Evolutionary conservation across 1,284 basidiomycete genomes (phyloP).

Genomic region (Porphyrellus sp.): DNA sequence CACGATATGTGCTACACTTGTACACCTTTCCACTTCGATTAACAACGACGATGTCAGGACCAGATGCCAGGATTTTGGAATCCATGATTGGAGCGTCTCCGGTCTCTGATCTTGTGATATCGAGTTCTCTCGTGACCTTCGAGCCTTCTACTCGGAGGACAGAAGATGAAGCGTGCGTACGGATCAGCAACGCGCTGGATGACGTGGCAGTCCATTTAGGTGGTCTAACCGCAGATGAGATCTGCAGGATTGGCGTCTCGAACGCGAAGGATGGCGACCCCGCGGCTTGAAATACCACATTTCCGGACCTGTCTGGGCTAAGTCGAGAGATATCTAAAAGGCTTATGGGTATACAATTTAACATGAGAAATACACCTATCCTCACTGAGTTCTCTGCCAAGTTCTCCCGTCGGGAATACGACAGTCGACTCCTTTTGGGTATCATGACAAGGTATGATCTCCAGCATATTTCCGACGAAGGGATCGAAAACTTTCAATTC

Average conservation of each 20-base stretch:
- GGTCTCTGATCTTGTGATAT: slow-evolving; percentile 40
- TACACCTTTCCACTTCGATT: slow-evolving; percentile 49
- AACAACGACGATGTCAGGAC: slow-evolving; percentile 38
- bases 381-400: slow-evolving; percentile 58
- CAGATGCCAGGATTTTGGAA: slow-evolving; percentile 36
- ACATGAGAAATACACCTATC: slow-evolving; percentile 3
- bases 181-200: slow-evolving; percentile 31
- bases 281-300: slow-evolving; percentile 42
- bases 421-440: slow-evolving; percentile 36
- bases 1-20: slow-evolving; percentile 32
- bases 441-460: slow-evolving; percentile 35
- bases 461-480: slow-evolving; percentile 51
- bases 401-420: slow-evolving; percentile 63
- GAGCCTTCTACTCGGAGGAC: slow-evolving; percentile 23
- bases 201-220: slow-evolving; percentile 24
- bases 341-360: slow-evolving; percentile 7
- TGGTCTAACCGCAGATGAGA: slow-evolving; percentile 17
- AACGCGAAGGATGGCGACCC: slow-evolving; percentile 36
- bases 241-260: slow-evolving; percentile 36
- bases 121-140: slow-evolving; percentile 32
- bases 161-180: slow-evolving; percentile 33
- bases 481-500: slow-evolving; percentile 50
- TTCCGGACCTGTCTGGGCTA: slow-evolving; percentile 22
- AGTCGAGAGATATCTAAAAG: slow-evolving; percentile 52
- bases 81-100: slow-evolving; percentile 46